A percentile compares a stretch with the other conserved stretches of the same genome.
Conservation (phyloP, 495 filamentous ascomycete species). For the Eremomyces bilateralis region DNA sequence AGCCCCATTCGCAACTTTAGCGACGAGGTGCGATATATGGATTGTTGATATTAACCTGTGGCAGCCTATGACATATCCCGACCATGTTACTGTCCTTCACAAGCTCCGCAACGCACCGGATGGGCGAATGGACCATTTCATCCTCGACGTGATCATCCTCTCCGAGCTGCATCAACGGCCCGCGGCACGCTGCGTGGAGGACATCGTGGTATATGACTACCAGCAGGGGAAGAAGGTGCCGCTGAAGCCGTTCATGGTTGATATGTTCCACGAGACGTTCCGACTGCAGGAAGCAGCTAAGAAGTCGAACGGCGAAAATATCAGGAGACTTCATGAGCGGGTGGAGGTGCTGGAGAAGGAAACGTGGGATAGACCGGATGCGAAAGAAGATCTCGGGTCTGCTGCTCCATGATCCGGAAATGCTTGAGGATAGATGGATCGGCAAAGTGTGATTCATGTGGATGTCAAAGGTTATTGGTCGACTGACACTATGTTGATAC, state of each 20-base stretch:
- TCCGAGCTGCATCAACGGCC: constrained; percentile 60
- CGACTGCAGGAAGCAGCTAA: constrained; percentile 42
- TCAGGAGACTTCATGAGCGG: constrained; percentile 29
- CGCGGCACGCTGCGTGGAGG: constrained; percentile 62
- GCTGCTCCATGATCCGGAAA: no score
- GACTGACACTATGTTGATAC: no score
- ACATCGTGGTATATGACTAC: constrained; percentile 77
- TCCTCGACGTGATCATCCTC: constrained; percentile 40
- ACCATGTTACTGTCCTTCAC: constrained; percentile 74
- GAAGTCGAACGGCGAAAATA: constrained; percentile 20
- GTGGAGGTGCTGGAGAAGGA: constrained; percentile 42
- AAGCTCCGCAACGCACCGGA: constrained; percentile 39
- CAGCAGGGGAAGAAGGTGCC: constrained; percentile 28
- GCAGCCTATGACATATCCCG: constrained; percentile 75
- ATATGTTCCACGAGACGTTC: constrained; percentile 42
- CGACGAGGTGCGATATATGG: not conserved
- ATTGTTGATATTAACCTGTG: no score
- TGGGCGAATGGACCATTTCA: constrained; percentile 29
- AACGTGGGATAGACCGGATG: constrained; percentile 53
- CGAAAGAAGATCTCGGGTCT: constrained; percentile 51
- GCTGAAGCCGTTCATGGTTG: constrained; percentile 44
- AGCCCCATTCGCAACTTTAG: not conserved
- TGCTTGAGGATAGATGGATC: no score
- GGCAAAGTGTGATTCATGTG: no score
- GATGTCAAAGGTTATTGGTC: no score